Percentiles rank a stretch among this genome's conserved stretches.
phyloP scores from a whole-genome alignment of 345 rosid genomes.

The Adansonia digitata region DNA sequence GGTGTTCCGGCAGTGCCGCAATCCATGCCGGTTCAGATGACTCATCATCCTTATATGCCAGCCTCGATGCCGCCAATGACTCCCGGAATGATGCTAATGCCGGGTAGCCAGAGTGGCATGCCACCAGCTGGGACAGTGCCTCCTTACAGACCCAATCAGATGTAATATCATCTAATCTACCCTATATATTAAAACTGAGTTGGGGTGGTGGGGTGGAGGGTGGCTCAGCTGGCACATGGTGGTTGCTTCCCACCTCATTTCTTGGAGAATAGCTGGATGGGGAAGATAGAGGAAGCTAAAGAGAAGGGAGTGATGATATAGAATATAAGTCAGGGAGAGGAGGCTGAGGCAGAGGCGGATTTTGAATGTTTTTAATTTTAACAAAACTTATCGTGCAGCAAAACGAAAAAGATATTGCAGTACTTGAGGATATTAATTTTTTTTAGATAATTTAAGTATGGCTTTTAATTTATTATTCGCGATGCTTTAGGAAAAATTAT shows the following conservation, averaged over 20 bases:
- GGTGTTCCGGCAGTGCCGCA: slow-evolving; percentile 31
- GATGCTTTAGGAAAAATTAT: no score
- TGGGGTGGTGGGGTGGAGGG: no score
- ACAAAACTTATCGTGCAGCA: not conserved
- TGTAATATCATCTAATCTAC: slow-evolving; percentile 30
- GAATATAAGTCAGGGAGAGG: no score
- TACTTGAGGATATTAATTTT: not conserved
- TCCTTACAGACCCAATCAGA: slow-evolving; percentile 34
- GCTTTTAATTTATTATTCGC: not conserved
- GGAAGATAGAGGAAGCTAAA: no score
- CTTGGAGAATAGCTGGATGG: no score
- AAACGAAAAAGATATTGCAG: not conserved
- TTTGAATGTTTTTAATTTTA: not conserved
- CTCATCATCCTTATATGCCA: slow-evolving; percentile 53
- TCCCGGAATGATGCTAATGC: slow-evolving; percentile 66
- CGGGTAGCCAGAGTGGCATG: slow-evolving; percentile 24
- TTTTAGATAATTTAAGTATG: not conserved
- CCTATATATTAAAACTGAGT: not conserved
- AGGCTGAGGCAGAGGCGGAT: not conserved
- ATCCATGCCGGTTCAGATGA: slow-evolving; percentile 50
- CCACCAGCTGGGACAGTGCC: slow-evolving; percentile 32
- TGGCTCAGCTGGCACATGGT: not conserved
- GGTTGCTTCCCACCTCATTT: not conserved
- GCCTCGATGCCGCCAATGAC: slow-evolving; percentile 42
- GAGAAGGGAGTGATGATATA: no score